Evolutionary conservation across 108 stramenopile species (phyloP), one percentile per base, ranked within the genome.

Genomic region (Pseudonitzschia multiseries): DNA sequence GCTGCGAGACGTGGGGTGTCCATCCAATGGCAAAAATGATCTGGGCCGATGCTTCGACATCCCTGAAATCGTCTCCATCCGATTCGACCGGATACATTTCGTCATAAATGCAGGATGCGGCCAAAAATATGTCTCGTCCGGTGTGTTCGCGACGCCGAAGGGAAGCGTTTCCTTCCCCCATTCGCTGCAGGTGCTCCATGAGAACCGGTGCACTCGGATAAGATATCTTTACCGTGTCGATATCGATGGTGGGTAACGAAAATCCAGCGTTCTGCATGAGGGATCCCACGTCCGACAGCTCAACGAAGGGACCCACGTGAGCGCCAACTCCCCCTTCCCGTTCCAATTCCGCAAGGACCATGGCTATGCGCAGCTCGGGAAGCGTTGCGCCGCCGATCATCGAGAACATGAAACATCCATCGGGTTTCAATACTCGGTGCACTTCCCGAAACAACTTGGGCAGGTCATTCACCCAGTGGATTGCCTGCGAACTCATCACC

Each of bases 391-490:
- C 98, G 9, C 99, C 99, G 14, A 97, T 84, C 81, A 99, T 92
- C 21, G 96, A 85, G 43, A 95, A 97, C 60, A 99, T 81, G 71
- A 99, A 91, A 61, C 96, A 96, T 4, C 99, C 99, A 74, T 99
- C 97, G 1, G 99, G 98, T 80, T 97, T 96, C 10, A 99, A 74
- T 0, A 91, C 89, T 31, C 95, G 79, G 29, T 62, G 81, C 12
- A 83, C 82, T 75, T 97, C 93, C 15, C 53, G 53, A 41, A 99
- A 81, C 29, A 94, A 48, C 44, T 72, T 56, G 14, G 95, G 96
- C 13, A 99, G 77, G 74, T 98, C 94, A 71, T 98, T 98, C 53
- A 97, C 81, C 98, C 98, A 99, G 70, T 99, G 98, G 68, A 99
- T 71, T 5, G 86, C 50, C 70, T 91, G 80, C 46, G 83, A 89